Evolutionary conservation across 2,329 filamentous ascomycete genomes (phyloP).

Genomic region (Fusarium stilboides): DNA sequence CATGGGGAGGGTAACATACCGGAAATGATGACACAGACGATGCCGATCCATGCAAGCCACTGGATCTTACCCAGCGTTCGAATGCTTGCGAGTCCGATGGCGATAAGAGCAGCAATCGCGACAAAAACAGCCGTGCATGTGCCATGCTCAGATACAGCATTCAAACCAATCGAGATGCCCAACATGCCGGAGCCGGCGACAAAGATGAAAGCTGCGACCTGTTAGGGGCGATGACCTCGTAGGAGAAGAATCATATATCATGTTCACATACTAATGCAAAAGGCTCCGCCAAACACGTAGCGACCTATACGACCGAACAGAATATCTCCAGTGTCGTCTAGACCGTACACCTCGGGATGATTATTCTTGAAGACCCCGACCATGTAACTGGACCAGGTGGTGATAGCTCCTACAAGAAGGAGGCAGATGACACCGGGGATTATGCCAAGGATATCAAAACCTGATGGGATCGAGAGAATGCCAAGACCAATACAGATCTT

Average conservation of each 20-base stretch:
- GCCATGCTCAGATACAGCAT: conserved; percentile 56
- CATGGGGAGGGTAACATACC: too few species aligned
- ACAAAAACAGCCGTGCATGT: conserved; percentile 58
- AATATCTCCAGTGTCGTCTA: conserved; percentile 66
- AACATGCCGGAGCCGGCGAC: conserved; percentile 31
- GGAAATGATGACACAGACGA: conserved; percentile 13
- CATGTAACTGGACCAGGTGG: conserved; percentile 65
- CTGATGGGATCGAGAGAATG: conserved; percentile 64
- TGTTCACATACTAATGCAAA: too few species aligned
- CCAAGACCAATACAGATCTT: conserved; percentile 63
- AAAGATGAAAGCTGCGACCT: conserved; percentile 20
- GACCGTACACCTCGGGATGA: conserved; percentile 66
- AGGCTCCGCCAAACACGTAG: too few species aligned
- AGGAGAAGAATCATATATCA: too few species aligned
- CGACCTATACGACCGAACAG: conserved; percentile 64
- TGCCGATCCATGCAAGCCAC: conserved; percentile 50
- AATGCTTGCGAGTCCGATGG: conserved; percentile 51
- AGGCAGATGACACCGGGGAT: conserved; percentile 63
- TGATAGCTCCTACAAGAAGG: conserved; percentile 58
- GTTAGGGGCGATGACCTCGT: neutral
- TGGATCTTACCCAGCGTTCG: conserved; percentile 50
- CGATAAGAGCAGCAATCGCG: conserved; percentile 50
- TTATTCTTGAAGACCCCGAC: conserved; percentile 66
- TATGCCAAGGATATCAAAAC: conserved; percentile 62
- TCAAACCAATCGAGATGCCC: conserved; percentile 57